Base-by-base conservation (phyloP, 1,284 basidiomycete genomes). In the Ceraceosorus bombacis region DNA sequence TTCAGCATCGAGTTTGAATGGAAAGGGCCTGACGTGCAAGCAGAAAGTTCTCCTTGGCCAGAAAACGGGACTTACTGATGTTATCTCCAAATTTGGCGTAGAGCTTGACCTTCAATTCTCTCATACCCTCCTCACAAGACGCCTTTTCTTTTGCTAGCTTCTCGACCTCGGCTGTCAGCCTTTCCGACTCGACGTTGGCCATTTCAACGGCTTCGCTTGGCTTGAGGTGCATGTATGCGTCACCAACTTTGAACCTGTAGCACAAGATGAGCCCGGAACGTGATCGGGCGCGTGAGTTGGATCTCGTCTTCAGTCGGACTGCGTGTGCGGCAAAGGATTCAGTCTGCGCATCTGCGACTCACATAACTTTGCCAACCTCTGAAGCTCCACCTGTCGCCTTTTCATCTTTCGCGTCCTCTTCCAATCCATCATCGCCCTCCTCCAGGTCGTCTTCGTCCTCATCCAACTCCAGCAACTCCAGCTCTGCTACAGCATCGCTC, bases 21-120 rank as follows among this genome's bases (percentile, higher is more conserved):
- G 1, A 3, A 27, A 27, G 3, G 27, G 27, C 27, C 27, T 27
- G 27, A 27, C 27, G 27, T 27, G 27, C 27, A 27, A n/a, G n/a
- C n/a, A n/a, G n/a, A n/a, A n/a, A n/a, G n/a, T n/a, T 46, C 41
- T 46, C 41, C 41, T 46, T 46, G 41, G 10, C 10, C 43, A 46
- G 10, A 2, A 46, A 10, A 46, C 2, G 27, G 2, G 27, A 68
- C 69, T 51, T 50, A 76, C 73, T 96, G 80, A 96, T 96, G 58
- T 91, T 88, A 10, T 46, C 43, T 40, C 92, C 92, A 74, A 96
- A 95, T 79, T 92, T 93, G 48, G 88, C 89, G 75, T 95, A 95
- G 78, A 97, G 78, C 4, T 82, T 78, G 38, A 90, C 85, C 78
- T 98, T 97, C 56, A 97, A 83, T 63, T 85, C 83, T 72, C 89